Evolutionary conservation across 2,329 filamentous ascomycete genomes (phyloP), one percentile per base, ranked within the genome.

Genomic region (Sporothrix brunneoviolacea): DNA sequence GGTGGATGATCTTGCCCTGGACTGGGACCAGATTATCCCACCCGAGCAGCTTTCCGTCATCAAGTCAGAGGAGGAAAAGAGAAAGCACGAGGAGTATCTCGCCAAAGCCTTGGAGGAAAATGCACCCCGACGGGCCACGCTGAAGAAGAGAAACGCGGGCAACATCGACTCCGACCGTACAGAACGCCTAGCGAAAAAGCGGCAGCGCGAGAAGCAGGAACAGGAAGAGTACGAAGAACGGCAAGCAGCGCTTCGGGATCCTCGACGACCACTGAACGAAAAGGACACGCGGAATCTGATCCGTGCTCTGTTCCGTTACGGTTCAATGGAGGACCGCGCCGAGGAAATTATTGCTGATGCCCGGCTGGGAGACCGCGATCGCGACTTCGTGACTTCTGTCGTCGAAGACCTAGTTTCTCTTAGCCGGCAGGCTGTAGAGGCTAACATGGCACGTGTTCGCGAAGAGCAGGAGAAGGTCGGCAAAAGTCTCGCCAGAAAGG

Each of bases 21-120:
- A 94, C 59, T 98, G 93, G 93, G 93, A 98, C 61, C 87, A 97
- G 58, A 98, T 98, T 60, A 97, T 98, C 59, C 94, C 93, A 0
- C 90, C 91, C 53, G 90, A 95, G 8, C 84, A 95, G 61, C 78
- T 98, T 16, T 91, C 91, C 15, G 84, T 83, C 54, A 86, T 97
- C 68, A 95, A 94, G 65, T 84, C 83, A 0, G 88, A 95, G 45
- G 91, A 97, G 61, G 87, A 94, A 58, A 83, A 85, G 65, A 86
- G 86, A 62, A 82, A 87, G 50, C 82, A 95, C 50, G 88, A 91
- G 13, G 82, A 86, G 41, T 94, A 93, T 57, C 80, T 95, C 1
- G 85, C 83, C 22, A 84, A 85, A 60, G 79, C 93, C 41, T 81
- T 93, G 50, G 89, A 93, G 56, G 86, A 93, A 62, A 95, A 84